Base-by-base conservation (phyloP, 2,329 filamentous ascomycete genomes). In the Aspergillus tanneri region DNA sequence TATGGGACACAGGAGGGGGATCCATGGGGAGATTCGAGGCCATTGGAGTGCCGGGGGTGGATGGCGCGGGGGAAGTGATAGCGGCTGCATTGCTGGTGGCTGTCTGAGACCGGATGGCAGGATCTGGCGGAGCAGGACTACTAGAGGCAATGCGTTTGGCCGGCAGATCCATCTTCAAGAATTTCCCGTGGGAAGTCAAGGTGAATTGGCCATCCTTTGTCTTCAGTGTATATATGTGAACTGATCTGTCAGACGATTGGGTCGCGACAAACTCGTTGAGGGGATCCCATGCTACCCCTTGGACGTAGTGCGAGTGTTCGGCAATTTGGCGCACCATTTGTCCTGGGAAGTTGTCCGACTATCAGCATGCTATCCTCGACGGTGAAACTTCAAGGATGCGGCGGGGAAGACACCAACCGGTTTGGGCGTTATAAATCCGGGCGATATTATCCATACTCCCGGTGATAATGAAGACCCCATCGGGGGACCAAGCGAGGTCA, bases 381-480 rank as follows among this genome's bases (percentile, higher is more conserved):
- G 21, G 19, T 16, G 9, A n/a, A 28, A 11, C n/a, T n/a, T n/a
- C n/a, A n/a, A n/a, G n/a, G n/a, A n/a, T n/a, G n/a, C 35, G 7
- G 18, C 23, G 21, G 19, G 16, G 9, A n/a, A 28, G n/a, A 56
- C 38, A 59, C 79, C 55, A 76, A 91, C 89, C 92, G 62, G 88
- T 93, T 56, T 88, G 86, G 47, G 91, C 88, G 71, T 95, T 96
- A 77, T 96, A 97, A 61, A 99, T 97, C 50, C 92, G 83, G 49
- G 93, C 91, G 67, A 97, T 86, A 68, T 99, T 99, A 74, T 99
- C 93, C 91, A 99, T 97, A 73, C 93, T 97, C 30, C 93, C 93
- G 19, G 95, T 96, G 61, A 99, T 96, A 75, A 99, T 96, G 74
- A 95, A 93, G 30, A 85, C 77, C 30, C 88, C 90, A 70, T 99